Percentiles rank a stretch among this genome's conserved stretches.
Evolutionary conservation across 257 asterid species (phyloP).

Genomic region (Rehmannia glutinosa): DNA sequence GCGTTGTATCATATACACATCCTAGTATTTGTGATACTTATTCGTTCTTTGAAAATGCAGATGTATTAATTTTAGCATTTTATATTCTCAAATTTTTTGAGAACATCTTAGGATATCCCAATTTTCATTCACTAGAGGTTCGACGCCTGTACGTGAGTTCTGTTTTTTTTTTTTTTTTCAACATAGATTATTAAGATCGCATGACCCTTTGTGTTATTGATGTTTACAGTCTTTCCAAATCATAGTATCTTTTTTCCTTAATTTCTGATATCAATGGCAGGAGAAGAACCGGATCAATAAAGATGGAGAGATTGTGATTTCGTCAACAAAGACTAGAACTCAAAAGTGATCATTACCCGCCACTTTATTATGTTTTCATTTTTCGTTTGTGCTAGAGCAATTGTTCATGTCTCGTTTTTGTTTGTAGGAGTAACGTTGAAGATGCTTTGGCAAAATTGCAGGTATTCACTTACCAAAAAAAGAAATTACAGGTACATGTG

Average conservation of each 20-base stretch:
- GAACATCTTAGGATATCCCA: not conserved
- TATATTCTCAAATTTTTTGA: not conserved
- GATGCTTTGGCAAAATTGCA: constrained; percentile 86
- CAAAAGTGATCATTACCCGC: constrained; percentile 48
- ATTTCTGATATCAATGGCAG: constrained; percentile 32
- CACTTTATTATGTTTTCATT: not conserved
- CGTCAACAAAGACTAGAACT: constrained; percentile 85
- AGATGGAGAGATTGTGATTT: constrained; percentile 88
- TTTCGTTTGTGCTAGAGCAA: constrained; percentile 10
- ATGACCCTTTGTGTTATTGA: constrained; percentile 5
- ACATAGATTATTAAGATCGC: constrained; percentile 7
- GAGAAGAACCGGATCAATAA: constrained; percentile 84
- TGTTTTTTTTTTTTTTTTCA: too few relatives aligned
- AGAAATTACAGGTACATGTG: constrained; percentile 42
- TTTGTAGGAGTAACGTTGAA: constrained; percentile 68
- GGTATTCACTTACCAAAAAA: constrained; percentile 54
- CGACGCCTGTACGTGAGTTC: too few relatives aligned
- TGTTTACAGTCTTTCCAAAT: not conserved
- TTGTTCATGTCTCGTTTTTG: constrained; percentile 12
- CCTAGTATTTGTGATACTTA: too few relatives aligned
- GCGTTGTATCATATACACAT: too few relatives aligned
- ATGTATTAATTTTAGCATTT: not conserved
- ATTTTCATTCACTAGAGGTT: too few relatives aligned
- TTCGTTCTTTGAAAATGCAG: not conserved
- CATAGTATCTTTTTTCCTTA: not conserved